Conservation (phyloP, 768 basidiomycete genomes). For the Tricholoma matsutake region DNA sequence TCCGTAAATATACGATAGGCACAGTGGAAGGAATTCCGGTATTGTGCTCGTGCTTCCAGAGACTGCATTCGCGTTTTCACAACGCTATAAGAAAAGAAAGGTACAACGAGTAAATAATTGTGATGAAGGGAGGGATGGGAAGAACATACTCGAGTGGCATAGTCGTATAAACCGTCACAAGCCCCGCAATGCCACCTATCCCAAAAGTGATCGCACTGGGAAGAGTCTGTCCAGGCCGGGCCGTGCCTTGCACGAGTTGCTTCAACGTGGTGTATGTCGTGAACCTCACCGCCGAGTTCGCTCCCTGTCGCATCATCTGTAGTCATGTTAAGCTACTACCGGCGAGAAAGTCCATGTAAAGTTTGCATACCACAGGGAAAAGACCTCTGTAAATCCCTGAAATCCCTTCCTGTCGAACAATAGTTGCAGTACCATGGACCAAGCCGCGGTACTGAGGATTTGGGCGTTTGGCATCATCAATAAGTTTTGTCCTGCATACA, state of each 20-base stretch:
- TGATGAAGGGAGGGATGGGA: background rate
- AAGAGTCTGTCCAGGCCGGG: constrained; percentile 78
- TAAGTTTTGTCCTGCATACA: constrained; percentile 81
- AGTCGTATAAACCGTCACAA: constrained; percentile 91
- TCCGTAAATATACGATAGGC: constrained; percentile 93
- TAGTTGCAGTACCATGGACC: constrained; percentile 76
- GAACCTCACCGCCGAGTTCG: constrained; percentile 95
- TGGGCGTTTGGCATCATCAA: constrained; percentile 87
- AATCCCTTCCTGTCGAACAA: constrained; percentile 83
- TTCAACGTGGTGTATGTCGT: constrained; percentile 94
- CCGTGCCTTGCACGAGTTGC: constrained; percentile 84
- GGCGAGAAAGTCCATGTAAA: background rate
- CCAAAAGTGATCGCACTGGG: constrained; percentile 90
- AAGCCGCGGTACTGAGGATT: constrained; percentile 85
- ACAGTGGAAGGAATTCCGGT: constrained; percentile 94
- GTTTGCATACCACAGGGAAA: constrained; percentile 73
- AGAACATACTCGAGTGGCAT: constrained; percentile 76
- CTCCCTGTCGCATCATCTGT: constrained; percentile 97
- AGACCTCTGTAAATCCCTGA: constrained; percentile 85
- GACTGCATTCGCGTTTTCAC: constrained; percentile 99
- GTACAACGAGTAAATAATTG: constrained; percentile 19
- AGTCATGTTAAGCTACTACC: background rate
- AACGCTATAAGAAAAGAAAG: constrained; percentile 50
- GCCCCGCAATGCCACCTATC: constrained; percentile 89
- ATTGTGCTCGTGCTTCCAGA: constrained; percentile 75